phyloP scores from a whole-genome alignment of 768 basidiomycete species.

The Psilocybe subaeruginosa region DNA sequence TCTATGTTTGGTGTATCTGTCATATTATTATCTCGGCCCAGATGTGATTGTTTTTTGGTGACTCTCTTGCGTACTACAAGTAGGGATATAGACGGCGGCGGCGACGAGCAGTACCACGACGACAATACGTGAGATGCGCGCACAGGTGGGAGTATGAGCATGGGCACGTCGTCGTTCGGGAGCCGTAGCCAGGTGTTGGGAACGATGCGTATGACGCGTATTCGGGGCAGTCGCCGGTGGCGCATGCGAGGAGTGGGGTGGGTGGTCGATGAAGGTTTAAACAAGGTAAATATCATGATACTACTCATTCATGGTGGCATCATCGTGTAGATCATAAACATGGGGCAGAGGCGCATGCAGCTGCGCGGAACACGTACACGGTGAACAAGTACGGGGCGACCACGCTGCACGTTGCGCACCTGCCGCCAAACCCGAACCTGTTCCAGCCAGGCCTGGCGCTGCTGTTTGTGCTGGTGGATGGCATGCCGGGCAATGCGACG shows the following conservation, averaged over 20 bases:
- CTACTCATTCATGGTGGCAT: background rate
- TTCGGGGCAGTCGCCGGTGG: slow-evolving; percentile 5
- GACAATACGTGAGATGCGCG: slow-evolving; percentile 48
- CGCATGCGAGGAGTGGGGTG: background rate
- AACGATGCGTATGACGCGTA: slow-evolving; percentile 15
- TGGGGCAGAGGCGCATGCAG: slow-evolving; percentile 82
- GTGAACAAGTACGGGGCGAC: slow-evolving; percentile 78
- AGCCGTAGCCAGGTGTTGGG: slow-evolving; percentile 6
- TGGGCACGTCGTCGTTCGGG: slow-evolving; percentile 17
- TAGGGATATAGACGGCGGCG: too few species aligned
- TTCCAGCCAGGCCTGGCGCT: slow-evolving; percentile 79
- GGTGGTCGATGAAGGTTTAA: too few species aligned
- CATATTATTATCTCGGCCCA: too few species aligned
- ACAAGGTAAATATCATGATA: too few species aligned
- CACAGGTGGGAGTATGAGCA: slow-evolving; percentile 19
- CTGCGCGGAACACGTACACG: slow-evolving; percentile 80
- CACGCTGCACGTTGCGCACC: slow-evolving; percentile 79
- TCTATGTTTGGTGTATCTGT: too few species aligned
- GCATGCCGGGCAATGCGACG: too few species aligned
- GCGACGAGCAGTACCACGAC: background rate
- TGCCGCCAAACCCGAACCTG: slow-evolving; percentile 82
- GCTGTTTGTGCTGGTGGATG: slow-evolving; percentile 42
- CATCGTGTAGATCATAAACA: slow-evolving; percentile 57
- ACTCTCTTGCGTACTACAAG: too few species aligned
- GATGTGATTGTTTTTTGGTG: too few species aligned